Conservation (phyloP, 202 grass and related monocot genomes). For the Panicum hallii region DNA sequence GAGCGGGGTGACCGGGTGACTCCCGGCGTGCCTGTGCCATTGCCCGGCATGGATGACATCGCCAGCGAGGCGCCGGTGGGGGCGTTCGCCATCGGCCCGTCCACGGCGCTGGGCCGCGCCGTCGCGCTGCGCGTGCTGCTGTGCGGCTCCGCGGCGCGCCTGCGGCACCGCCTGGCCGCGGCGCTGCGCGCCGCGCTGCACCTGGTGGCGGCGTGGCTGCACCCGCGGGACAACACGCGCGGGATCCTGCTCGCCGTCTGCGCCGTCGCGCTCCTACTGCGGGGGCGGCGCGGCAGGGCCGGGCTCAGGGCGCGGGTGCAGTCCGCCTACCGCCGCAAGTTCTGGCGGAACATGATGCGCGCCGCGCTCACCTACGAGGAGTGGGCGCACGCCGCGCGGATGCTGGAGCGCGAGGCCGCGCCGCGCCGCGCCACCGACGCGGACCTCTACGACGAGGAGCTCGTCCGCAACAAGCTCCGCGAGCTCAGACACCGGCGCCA, state of each 20-base stretch:
- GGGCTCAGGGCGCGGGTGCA: slow-evolving; percentile 65
- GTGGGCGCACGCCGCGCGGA: slow-evolving; percentile 88
- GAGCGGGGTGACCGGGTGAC: neutral
- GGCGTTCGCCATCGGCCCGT: slow-evolving; percentile 77
- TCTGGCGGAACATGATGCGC: slow-evolving; percentile 97
- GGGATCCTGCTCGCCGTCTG: slow-evolving; percentile 83
- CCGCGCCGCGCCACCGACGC: slow-evolving; percentile 63
- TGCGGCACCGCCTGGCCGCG: slow-evolving; percentile 56
- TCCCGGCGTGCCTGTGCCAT: neutral
- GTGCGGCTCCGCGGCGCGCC: slow-evolving; percentile 58
- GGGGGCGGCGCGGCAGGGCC: slow-evolving; percentile 49
- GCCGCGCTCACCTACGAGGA: slow-evolving; percentile 92
- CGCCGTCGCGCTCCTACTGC: slow-evolving; percentile 73
- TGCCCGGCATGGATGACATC: slow-evolving; percentile 48
- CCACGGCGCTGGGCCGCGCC: slow-evolving; percentile 70
- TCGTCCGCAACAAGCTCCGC: slow-evolving; percentile 84
- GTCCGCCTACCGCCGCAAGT: slow-evolving; percentile 89
- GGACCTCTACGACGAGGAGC: slow-evolving; percentile 83
- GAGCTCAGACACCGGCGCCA: slow-evolving; percentile 73
- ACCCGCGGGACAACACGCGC: slow-evolving; percentile 77
- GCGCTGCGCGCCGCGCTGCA: slow-evolving; percentile 39
- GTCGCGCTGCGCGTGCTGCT: slow-evolving; percentile 81
- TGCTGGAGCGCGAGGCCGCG: slow-evolving; percentile 82
- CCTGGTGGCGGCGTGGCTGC: slow-evolving; percentile 62
- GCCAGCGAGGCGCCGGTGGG: slow-evolving; percentile 68